Evolutionary conservation across 495 filamentous ascomycete species (phyloP).

Genomic region (Saxophila tyrrhenica): DNA sequence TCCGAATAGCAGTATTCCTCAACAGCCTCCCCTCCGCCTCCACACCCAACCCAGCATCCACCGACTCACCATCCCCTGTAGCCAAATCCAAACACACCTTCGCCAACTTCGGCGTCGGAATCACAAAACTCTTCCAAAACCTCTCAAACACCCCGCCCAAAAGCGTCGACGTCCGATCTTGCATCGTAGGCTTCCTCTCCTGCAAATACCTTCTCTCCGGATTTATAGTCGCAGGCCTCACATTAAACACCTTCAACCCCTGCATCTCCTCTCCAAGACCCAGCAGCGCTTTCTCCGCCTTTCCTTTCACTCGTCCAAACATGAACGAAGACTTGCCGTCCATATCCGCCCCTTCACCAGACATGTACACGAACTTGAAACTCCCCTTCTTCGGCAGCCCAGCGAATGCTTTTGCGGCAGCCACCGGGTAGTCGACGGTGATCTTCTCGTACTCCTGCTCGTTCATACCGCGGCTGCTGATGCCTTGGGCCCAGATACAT

Average conservation of each 20-base stretch:
- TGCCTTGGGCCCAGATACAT: constrained; percentile 62
- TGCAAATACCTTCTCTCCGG: constrained; percentile 6
- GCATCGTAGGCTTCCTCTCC: constrained; percentile 5
- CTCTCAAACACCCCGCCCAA: background rate
- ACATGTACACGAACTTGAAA: constrained; percentile 59
- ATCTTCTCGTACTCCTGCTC: constrained; percentile 52
- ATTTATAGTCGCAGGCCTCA: constrained; percentile 36
- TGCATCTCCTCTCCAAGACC: constrained; percentile 36
- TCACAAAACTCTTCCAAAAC: constrained; percentile 25
- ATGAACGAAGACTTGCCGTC: constrained; percentile 43
- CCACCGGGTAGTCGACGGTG: constrained; percentile 51
- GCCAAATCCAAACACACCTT: constrained; percentile 46
- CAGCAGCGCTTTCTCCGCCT: constrained; percentile 45
- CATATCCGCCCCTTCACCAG: constrained; percentile 43
- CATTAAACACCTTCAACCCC: constrained; percentile 36
- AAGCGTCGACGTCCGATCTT: constrained; percentile 4
- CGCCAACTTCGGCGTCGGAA: constrained; percentile 34
- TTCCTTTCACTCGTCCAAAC: constrained; percentile 52
- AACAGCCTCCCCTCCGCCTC: constrained; percentile 38
- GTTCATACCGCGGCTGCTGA: constrained; percentile 44
- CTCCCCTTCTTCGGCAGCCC: constrained; percentile 38
- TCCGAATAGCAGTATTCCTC: constrained; percentile 38
- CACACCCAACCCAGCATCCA: constrained; percentile 35
- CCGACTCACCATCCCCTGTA: constrained; percentile 39
- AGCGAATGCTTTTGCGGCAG: constrained; percentile 50